Conservation (phyloP, 441 rosid genomes). For the Metrosideros polymorpha region DNA sequence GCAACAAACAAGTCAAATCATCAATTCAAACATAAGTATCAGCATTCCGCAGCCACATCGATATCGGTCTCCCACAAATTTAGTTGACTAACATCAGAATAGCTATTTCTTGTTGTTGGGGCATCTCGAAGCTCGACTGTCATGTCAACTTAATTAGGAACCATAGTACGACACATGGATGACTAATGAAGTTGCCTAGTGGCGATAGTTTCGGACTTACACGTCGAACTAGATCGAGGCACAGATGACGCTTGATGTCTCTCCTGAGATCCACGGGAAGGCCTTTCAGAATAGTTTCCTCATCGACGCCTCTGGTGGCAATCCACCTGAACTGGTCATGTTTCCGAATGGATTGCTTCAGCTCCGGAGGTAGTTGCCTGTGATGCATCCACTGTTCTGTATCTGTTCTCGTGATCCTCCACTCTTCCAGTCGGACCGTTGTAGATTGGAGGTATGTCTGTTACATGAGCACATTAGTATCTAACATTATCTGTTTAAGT, state of each 20-base stretch:
- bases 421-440: conserved; percentile 73
- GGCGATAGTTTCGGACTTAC: conserved; percentile 26
- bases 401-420: conserved; percentile 84
- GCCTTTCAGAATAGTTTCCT: conserved; percentile 59
- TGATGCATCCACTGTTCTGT: conserved; percentile 93
- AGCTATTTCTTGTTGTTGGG: not conserved
- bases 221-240: conserved; percentile 76
- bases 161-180: not conserved
- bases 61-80: not conserved
- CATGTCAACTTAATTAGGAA: not conserved
- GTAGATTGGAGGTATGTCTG: conserved; percentile 83
- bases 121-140: not conserved
- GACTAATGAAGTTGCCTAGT: not conserved
- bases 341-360: conserved; percentile 56
- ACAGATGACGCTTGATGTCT: conserved; percentile 85
- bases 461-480: not conserved
- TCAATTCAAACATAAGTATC: not conserved
- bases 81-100: not conserved
- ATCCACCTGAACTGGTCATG: conserved; percentile 82
- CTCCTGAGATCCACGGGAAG: conserved; percentile 79
- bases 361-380: conserved; percentile 66
- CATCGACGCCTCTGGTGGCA: conserved; percentile 90
- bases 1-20: not conserved
- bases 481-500: not conserved
- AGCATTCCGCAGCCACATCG: not conserved